Percentiles rank a stretch among this genome's conserved stretches.
Evolutionary conservation across 2,329 filamentous ascomycete species (phyloP).

Genomic region (Alternaria metachromatica): DNA sequence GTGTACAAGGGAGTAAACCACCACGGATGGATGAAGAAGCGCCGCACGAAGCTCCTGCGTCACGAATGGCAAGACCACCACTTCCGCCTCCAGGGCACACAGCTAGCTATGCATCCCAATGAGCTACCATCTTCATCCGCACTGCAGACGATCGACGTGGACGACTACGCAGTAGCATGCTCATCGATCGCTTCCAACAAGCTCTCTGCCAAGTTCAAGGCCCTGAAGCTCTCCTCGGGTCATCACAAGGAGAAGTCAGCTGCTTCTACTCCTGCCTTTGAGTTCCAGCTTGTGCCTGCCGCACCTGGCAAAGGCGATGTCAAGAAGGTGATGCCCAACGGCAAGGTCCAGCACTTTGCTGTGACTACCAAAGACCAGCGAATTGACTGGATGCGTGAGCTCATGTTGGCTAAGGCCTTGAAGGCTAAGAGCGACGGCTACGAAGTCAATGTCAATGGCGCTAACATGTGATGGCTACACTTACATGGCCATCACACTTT

Average conservation of each 20-base stretch:
- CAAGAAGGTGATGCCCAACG: constrained; percentile 49
- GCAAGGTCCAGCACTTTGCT: constrained; percentile 93
- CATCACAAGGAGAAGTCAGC: constrained; percentile 64
- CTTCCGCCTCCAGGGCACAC: constrained; percentile 75
- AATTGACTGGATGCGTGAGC: constrained; percentile 96
- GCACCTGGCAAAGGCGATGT: constrained; percentile 55
- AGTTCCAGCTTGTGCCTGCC: constrained; percentile 84
- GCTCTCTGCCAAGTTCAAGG: constrained; percentile 85
- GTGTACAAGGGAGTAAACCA: constrained; percentile 65
- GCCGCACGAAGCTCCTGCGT: constrained; percentile 84
- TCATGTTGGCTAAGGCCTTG: constrained; percentile 88
- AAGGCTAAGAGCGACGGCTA: constrained; percentile 85
- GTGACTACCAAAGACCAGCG: constrained; percentile 68
- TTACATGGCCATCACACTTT: not conserved
- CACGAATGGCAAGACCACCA: constrained; percentile 95
- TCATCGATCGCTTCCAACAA: constrained; percentile 80
- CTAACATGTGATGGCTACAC: constrained; percentile 30
- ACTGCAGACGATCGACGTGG: constrained; percentile 82
- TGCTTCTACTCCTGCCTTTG: constrained; percentile 68
- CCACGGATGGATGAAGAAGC: constrained; percentile 92
- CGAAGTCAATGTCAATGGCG: constrained; percentile 79
- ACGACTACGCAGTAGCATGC: constrained; percentile 88
- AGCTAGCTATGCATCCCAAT: constrained; percentile 70
- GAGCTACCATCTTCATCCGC: constrained; percentile 64
- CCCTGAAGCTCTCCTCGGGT: constrained; percentile 63